Base-by-base conservation (phyloP, 2,329 filamentous ascomycete genomes). In the Aspergillus carbonarius region DNA sequence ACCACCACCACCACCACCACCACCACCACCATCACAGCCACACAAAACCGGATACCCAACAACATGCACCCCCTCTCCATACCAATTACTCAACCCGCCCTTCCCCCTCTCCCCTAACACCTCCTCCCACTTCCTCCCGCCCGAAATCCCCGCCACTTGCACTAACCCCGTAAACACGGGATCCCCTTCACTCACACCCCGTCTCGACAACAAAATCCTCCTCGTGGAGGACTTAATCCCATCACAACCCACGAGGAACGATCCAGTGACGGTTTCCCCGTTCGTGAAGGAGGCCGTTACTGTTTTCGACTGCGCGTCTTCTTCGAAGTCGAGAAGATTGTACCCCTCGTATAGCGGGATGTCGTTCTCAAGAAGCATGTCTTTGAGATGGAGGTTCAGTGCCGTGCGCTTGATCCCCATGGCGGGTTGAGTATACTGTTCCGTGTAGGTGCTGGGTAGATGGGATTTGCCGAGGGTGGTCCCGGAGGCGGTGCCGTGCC, bases 211-310 rank as follows among this genome's bases (percentile, higher is more conserved):
- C 0, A 58, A 32, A 2, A 30, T 5, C 0, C 10, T 6, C n/a
- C 49, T 30, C 0, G 55, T 23, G 1, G 55, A 39, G 0, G 55
- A 50, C 17, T 54, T 58, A 32, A 58, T 58, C 1, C 55, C 55
- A 27, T 58, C 55, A n/a, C 49, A 53, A 3, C 55, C 55, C 5
- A 58, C 32, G 5, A 58, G 49, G 40, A 58, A 58, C 13, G 55
- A n/a, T 8, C 55, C 55, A 1, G 42, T 54, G 1, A 17, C 9
- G 6, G 12, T 17, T n/a, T 32, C 12, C 5, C 32, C 49, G 12
- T 35, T 44, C 6, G 23, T 37, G 32, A 58, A 58, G 1, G 0
- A 9, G 1, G 55, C 55, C 1, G 13, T 54, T 6, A 58, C 9
- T 8, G 30, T 32, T 20, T 2, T 20, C 27, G n/a, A 34, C 1